These are phyloP conservation scores for Xanthoceras sorbifolium DNA, from an alignment of 345 rosid genomes.

Conservation along the genomic window DNA sequence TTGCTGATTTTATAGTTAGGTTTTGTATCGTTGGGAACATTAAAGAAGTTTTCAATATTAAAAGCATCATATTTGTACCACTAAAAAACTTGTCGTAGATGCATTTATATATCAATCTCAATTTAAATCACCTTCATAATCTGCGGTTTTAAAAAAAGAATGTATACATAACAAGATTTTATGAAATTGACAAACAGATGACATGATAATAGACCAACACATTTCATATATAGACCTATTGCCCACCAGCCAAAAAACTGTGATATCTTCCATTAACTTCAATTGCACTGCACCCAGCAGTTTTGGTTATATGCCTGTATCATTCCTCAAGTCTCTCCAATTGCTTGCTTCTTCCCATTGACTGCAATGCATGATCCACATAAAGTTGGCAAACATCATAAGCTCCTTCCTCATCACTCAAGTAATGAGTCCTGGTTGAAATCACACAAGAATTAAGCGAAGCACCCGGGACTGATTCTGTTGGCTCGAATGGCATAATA, in stretches of 20 bases:
- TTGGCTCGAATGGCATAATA: conserved; percentile 30
- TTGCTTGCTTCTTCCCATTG: conserved; percentile 30
- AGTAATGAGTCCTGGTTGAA: conserved; percentile 10
- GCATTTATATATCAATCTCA: background rate
- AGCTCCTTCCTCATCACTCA: conserved; percentile 36
- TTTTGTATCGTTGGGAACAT: too few species aligned
- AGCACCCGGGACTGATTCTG: conserved; percentile 31
- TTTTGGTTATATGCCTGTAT: conserved; percentile 28
- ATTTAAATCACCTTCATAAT: background rate
- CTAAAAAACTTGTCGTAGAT: background rate
- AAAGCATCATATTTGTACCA: too few species aligned
- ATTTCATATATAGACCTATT: too few species aligned
- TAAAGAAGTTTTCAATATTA: too few species aligned
- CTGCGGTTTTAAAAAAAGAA: too few species aligned
- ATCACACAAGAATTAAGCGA: conserved; percentile 35
- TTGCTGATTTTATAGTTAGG: too few species aligned
- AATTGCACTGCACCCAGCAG: conserved; percentile 22
- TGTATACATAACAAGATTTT: too few species aligned
- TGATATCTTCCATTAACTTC: conserved; percentile 22
- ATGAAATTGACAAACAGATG: background rate
- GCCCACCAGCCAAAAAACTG: conserved; percentile 21
- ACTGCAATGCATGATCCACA: conserved; percentile 28
- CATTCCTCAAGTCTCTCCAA: conserved; percentile 26
- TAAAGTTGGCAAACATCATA: conserved; percentile 30
- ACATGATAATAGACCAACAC: background rate